A percentile compares a stretch with the other conserved stretches of the same genome.
phyloP scores from a whole-genome alignment of 2,329 filamentous ascomycete genomes.

The Ophiognomonia clavigignenti-juglandacearum region DNA sequence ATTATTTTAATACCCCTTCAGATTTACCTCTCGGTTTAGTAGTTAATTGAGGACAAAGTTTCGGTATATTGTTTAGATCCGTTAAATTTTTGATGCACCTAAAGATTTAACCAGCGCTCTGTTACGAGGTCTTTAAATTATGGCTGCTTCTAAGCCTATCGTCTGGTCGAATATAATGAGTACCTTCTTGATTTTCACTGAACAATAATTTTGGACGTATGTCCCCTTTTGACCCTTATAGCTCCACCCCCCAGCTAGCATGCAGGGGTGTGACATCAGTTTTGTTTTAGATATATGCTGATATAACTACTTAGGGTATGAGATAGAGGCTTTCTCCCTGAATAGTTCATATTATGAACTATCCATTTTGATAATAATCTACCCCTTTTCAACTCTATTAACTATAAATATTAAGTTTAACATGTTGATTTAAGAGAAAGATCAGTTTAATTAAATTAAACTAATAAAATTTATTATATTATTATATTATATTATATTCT shows the following conservation, averaged over 20 bases:
- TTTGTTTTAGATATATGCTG: neutral
- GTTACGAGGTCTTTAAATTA: neutral
- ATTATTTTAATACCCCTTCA: too few relatives aligned
- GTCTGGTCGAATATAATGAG: neutral
- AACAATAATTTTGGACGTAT: slow-evolving; percentile 3
- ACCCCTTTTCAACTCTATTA: neutral
- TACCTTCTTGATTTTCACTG: neutral
- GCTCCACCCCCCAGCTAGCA: too few relatives aligned
- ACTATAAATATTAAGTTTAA: neutral
- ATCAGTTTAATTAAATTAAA: neutral
- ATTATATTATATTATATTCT: slow-evolving; percentile 12
- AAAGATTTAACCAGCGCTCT: neutral
- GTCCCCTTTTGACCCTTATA: neutral
- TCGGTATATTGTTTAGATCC: neutral
- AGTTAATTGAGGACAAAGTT: neutral
- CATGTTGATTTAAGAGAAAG: neutral
- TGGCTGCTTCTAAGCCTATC: neutral
- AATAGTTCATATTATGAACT: slow-evolving; percentile 1
- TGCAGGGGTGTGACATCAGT: too few relatives aligned
- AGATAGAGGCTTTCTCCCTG: neutral
- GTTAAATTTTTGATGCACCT: neutral
- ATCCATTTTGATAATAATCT: slow-evolving; percentile 1
- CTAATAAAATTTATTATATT: slow-evolving; percentile 9
- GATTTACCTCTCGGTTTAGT: neutral
- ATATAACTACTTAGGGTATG: neutral